Evolutionary conservation across 169 alveolate species (phyloP).

Genomic region (Plasmodium falciparum): DNA sequence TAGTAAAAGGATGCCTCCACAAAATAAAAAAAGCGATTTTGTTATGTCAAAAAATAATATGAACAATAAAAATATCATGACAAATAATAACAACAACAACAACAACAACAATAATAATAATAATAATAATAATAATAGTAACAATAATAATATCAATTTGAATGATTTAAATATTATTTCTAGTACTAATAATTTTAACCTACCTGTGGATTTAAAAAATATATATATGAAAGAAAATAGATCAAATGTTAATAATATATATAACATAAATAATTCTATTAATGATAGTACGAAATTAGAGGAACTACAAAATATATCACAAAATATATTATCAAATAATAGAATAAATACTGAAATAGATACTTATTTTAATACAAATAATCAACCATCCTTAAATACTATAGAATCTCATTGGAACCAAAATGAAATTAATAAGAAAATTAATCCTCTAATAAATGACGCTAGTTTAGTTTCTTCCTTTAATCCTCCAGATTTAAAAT

Average conservation of each 20-base stretch:
- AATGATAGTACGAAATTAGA: slow-evolving; percentile 2
- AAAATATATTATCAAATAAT: slow-evolving; percentile 17
- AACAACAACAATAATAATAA: background rate
- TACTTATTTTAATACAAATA: slow-evolving; percentile 13
- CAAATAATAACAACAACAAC: background rate
- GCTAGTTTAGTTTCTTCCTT: slow-evolving; percentile 66
- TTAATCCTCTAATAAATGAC: slow-evolving; percentile 64
- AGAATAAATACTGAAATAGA: slow-evolving; percentile 48
- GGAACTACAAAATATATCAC: slow-evolving; percentile 28
- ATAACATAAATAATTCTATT: background rate
- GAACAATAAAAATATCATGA: background rate
- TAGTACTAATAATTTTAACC: background rate
- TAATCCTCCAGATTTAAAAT: slow-evolving; percentile 66
- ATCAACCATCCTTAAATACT: slow-evolving; percentile 30
- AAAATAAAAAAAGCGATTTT: slow-evolving; percentile 36
- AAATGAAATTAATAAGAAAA: slow-evolving; percentile 11
- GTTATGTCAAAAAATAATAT: background rate
- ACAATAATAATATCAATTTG: background rate
- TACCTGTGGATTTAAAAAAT: slow-evolving; percentile 8
- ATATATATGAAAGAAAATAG: slow-evolving; percentile 11
- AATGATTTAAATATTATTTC: background rate
- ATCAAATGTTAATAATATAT: slow-evolving; percentile 21
- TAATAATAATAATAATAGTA: background rate
- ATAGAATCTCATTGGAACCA: slow-evolving; percentile 53
- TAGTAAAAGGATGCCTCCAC: slow-evolving; percentile 29